Conservation (phyloP, 2,329 filamentous ascomycete species). For the Claviceps paspali region DNA sequence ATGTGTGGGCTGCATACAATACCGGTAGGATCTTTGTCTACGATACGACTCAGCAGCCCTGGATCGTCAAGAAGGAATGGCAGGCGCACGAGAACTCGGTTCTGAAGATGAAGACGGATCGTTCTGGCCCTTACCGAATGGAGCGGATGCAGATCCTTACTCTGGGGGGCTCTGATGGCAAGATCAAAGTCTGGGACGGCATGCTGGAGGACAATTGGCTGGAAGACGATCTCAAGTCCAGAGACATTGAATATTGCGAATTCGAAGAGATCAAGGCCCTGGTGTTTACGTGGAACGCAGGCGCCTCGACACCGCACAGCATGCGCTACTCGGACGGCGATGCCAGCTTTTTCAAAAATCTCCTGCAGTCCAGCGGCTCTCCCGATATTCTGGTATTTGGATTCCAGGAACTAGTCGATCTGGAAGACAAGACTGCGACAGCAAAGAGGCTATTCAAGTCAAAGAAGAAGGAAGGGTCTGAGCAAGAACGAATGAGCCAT, state of each 20-base stretch:
- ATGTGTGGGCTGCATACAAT: slow-evolving; percentile 89
- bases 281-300: slow-evolving; percentile 92
- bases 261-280: slow-evolving; percentile 70
- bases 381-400: slow-evolving; percentile 91
- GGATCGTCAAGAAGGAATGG: slow-evolving; percentile 91
- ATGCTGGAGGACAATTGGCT: slow-evolving; percentile 88
- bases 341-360: slow-evolving; percentile 62
- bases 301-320: slow-evolving; percentile 80
- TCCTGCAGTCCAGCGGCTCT: slow-evolving; percentile 59
- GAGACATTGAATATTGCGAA: slow-evolving; percentile 68
- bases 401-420: slow-evolving; percentile 94
- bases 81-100: slow-evolving; percentile 76
- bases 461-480: slow-evolving; percentile 69
- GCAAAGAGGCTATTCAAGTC: slow-evolving; percentile 90
- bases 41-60: slow-evolving; percentile 67
- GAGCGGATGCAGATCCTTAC: slow-evolving; percentile 76
- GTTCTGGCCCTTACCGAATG: slow-evolving; percentile 69
- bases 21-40: slow-evolving; percentile 91
- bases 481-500: slow-evolving; percentile 86
- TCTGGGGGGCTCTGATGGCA: slow-evolving; percentile 76
- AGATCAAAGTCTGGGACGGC: slow-evolving; percentile 78
- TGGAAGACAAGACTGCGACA: slow-evolving; percentile 93
- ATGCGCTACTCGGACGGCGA: slow-evolving; percentile 64
- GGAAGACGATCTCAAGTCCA: slow-evolving; percentile 74
- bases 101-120: slow-evolving; percentile 60